Evolutionary conservation across 2,329 filamentous ascomycete genomes (phyloP).

Genomic region (Colletotrichum filicis): DNA sequence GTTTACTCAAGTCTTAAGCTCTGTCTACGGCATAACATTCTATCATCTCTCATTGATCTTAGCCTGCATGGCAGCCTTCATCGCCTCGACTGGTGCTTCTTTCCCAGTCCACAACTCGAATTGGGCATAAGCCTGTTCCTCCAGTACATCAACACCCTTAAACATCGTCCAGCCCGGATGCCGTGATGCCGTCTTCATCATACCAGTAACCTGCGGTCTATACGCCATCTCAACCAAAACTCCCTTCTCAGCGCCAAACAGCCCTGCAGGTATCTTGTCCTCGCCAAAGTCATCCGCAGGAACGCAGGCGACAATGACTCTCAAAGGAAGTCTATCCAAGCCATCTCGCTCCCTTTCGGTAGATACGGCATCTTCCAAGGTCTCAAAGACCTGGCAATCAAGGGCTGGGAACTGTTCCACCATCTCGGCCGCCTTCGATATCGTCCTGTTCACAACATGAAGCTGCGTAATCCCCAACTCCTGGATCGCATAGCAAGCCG

Average conservation of each 20-base stretch:
- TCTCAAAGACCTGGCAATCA: neutral
- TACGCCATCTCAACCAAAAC: slow-evolving; percentile 14
- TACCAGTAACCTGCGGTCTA: slow-evolving; percentile 4
- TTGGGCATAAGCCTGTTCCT: slow-evolving; percentile 13
- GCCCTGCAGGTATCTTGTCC: neutral
- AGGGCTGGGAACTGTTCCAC: neutral
- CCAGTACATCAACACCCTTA: slow-evolving; percentile 5
- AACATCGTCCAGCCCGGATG: neutral
- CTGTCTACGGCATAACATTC: no score
- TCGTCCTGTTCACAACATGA: slow-evolving; percentile 12
- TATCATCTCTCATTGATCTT: neutral
- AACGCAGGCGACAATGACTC: neutral
- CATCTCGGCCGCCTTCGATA: neutral
- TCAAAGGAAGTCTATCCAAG: neutral
- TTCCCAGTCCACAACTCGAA: slow-evolving; percentile 2
- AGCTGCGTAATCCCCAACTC: neutral
- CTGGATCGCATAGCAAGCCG: slow-evolving; percentile 6
- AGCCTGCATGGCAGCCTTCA: neutral
- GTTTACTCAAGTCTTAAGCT: no score
- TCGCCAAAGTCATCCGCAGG: neutral
- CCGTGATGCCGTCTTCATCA: neutral
- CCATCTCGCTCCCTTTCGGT: neutral
- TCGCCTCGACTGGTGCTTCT: neutral
- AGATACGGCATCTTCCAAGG: neutral
- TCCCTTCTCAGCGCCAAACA: neutral